phyloP scores from a whole-genome alignment of 2,329 filamentous ascomycete genomes.

The Coniella vitis region DNA sequence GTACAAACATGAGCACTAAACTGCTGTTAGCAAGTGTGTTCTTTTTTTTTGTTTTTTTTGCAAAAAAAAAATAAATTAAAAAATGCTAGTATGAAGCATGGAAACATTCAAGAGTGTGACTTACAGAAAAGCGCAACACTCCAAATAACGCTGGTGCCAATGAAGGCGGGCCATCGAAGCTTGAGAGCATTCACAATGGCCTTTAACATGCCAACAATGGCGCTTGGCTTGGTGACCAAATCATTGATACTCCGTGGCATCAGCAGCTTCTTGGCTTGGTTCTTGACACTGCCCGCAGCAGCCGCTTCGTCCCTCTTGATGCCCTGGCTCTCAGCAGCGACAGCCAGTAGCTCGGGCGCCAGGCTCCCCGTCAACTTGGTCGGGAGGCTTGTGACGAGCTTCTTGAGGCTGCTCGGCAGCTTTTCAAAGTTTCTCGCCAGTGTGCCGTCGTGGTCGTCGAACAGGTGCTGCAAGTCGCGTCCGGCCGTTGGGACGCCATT shows the following conservation, averaged over 20 bases:
- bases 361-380: constrained; percentile 70
- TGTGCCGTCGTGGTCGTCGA: constrained; percentile 56
- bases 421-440: constrained; percentile 55
- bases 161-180: constrained; percentile 79
- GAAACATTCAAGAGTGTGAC: constrained; percentile 26
- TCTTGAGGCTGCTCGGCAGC: constrained; percentile 74
- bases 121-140: constrained; percentile 80
- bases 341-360: constrained; percentile 76
- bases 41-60: too few species aligned
- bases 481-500: constrained; percentile 93
- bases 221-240: constrained; percentile 79
- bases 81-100: too few species aligned
- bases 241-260: constrained; percentile 69
- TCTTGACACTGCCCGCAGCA: constrained; percentile 34
- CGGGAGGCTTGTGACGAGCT: constrained; percentile 77
- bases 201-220: constrained; percentile 74
- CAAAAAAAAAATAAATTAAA: too few species aligned
- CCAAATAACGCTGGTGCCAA: constrained; percentile 88
- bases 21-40: constrained; percentile 9
- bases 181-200: constrained; percentile 89
- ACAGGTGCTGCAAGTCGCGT: constrained; percentile 65
- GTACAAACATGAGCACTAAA: constrained; percentile 78
- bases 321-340: constrained; percentile 67
- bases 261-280: constrained; percentile 59
- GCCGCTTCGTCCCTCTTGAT: constrained; percentile 33